These are phyloP conservation scores for Diversispora epigaea DNA, from an alignment of 192 early-diverging fungal species.

Conservation along the genomic window DNA sequence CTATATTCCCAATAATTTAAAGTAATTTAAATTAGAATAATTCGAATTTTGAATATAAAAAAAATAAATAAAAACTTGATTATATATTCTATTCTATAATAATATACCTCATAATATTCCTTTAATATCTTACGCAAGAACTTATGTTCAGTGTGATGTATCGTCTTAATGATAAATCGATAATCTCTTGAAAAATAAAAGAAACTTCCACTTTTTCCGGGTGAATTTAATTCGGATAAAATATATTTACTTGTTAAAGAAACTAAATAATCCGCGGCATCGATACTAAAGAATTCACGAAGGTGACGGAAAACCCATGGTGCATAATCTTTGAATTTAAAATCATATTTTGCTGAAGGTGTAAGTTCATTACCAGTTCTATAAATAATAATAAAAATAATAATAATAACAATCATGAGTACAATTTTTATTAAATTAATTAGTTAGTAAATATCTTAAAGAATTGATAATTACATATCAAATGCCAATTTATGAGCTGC, in stretches of 20 bases:
- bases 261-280: slow-evolving; percentile 92
- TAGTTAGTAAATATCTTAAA: too few relatives aligned
- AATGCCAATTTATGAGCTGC: slow-evolving; percentile 94
- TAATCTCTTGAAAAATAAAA: slow-evolving; percentile 99
- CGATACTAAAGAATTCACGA: slow-evolving; percentile 83
- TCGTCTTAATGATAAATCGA: slow-evolving; percentile 98
- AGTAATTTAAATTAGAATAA: not conserved
- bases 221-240: slow-evolving; percentile 88
- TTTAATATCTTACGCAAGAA: slow-evolving; percentile 85
- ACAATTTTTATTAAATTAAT: too few relatives aligned
- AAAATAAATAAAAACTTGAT: not conserved
- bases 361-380: slow-evolving; percentile 92
- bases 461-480: too few relatives aligned
- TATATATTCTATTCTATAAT: not conserved
- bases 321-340: slow-evolving; percentile 99
- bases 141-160: slow-evolving; percentile 92
- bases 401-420: not conserved
- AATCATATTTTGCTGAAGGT: slow-evolving; percentile 93
- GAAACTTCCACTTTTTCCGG: slow-evolving; percentile 95
- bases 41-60: not conserved
- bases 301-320: slow-evolving; percentile 95
- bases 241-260: slow-evolving; percentile 97
- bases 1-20: slow-evolving; percentile 33
- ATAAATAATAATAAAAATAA: not conserved
- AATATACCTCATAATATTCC: slow-evolving; percentile 77